Conservation (phyloP, 2,329 filamentous ascomycete species). For the Capronia epimyces region DNA sequence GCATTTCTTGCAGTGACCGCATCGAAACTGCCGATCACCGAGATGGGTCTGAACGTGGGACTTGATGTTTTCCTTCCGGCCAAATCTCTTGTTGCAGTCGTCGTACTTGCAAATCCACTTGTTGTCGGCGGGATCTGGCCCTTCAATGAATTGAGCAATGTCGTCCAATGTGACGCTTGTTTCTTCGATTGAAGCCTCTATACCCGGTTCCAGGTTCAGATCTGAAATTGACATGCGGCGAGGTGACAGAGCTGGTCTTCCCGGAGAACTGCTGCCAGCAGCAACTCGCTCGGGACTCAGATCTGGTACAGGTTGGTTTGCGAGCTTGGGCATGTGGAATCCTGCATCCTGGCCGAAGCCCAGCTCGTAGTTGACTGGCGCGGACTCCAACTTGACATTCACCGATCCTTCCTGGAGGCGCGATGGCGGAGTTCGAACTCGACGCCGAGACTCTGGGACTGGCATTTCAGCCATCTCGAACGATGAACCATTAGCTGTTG, state of each 20-base stretch:
- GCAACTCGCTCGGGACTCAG: slow-evolving; percentile 24
- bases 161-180: slow-evolving; percentile 86
- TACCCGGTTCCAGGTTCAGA: slow-evolving; percentile 49
- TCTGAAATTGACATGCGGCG: slow-evolving; percentile 45
- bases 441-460: slow-evolving; percentile 30
- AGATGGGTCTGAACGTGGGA: slow-evolving; percentile 97
- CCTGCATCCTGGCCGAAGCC: not conserved
- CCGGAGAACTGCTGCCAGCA: slow-evolving; percentile 29
- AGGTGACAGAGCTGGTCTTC: slow-evolving; percentile 38
- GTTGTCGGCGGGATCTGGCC: slow-evolving; percentile 65
- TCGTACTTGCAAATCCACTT: slow-evolving; percentile 75
- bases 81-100: slow-evolving; percentile 81
- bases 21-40: slow-evolving; percentile 91
- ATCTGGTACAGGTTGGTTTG: slow-evolving; percentile 19
- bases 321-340: slow-evolving; percentile 14
- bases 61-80: slow-evolving; percentile 98
- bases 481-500: slow-evolving; percentile 5
- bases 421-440: slow-evolving; percentile 8
- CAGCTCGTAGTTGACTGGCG: slow-evolving; percentile 12
- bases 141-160: slow-evolving; percentile 67
- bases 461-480: slow-evolving; percentile 54
- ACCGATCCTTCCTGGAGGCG: slow-evolving; percentile 10
- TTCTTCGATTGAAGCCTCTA: slow-evolving; percentile 61
- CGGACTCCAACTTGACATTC: slow-evolving; percentile 17
- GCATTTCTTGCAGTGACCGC: slow-evolving; percentile 86